Conservation (phyloP, 2,329 filamentous ascomycete species). For the Aspergillaceae sp. region DNA sequence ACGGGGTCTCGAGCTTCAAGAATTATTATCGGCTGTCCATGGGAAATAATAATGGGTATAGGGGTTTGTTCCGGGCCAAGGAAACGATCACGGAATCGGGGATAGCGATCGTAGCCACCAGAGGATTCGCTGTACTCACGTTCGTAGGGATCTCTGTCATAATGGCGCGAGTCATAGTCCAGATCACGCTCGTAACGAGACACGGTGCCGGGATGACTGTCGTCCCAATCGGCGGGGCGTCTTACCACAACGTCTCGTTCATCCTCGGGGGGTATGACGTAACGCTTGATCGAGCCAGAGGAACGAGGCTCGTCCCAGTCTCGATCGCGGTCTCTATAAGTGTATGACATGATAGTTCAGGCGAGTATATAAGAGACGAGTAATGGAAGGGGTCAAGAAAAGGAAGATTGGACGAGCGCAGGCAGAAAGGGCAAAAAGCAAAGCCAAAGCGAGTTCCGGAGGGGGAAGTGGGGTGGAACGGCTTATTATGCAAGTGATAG, state of each 20-base stretch:
- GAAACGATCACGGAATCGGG: conserved; percentile 46
- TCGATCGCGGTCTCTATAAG: conserved; percentile 32
- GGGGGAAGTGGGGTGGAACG: conserved; percentile 2
- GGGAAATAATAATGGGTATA: conserved; percentile 44
- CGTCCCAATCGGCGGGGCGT: conserved; percentile 40
- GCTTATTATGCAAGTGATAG: no score
- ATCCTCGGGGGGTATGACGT: conserved; percentile 41
- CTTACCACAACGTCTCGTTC: conserved; percentile 39
- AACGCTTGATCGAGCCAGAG: conserved; percentile 47
- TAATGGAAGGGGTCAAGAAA: neutral
- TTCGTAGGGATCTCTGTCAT: conserved; percentile 36
- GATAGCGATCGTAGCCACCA: conserved; percentile 43
- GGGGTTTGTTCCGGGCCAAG: conserved; percentile 38
- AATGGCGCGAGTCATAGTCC: conserved; percentile 37
- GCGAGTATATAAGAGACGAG: no score
- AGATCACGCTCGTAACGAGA: conserved; percentile 43
- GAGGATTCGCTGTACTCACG: conserved; percentile 30
- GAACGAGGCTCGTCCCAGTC: conserved; percentile 37
- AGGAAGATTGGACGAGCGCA: conserved; percentile 2
- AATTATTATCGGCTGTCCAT: conserved; percentile 48
- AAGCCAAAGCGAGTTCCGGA: neutral
- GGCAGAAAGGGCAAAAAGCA: conserved; percentile 1
- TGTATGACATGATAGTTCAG: conserved; percentile 18
- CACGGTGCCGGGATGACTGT: conserved; percentile 14
- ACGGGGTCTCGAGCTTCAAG: conserved; percentile 45